Conservation (phyloP, 2,329 filamentous ascomycete genomes). For the Colletotrichum brevisporum region DNA sequence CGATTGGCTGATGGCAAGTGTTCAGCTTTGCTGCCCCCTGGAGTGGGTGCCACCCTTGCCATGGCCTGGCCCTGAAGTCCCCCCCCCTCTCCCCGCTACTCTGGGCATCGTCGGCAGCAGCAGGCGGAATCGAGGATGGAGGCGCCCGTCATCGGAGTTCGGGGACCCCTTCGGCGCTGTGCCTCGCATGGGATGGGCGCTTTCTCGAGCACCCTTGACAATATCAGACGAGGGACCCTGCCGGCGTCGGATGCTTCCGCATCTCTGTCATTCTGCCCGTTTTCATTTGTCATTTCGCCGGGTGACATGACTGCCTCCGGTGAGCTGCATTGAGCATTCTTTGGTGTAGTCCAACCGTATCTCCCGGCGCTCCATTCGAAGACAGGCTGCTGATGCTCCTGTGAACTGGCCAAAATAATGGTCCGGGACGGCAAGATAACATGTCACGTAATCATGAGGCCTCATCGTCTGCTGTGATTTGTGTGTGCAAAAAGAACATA, state of each 20-base stretch:
- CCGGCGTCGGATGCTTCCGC: slow-evolving; percentile 28
- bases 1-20: slow-evolving; percentile 13
- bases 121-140: no score
- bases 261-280: neutral
- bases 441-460: no score
- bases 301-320: neutral
- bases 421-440: neutral
- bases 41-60: slow-evolving; percentile 11
- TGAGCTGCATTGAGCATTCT: no score
- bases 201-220: slow-evolving; percentile 1
- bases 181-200: neutral
- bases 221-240: neutral
- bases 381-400: neutral
- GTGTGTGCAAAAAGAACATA: no score
- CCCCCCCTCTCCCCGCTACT: no score
- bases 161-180: slow-evolving; percentile 23
- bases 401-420: neutral
- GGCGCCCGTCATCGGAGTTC: neutral
- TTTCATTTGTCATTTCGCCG: slow-evolving; percentile 23
- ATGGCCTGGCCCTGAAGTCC: neutral
- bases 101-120: no score
- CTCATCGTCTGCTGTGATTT: neutral
- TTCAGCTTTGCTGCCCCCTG: neutral
- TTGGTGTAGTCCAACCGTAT: no score
- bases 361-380: no score